Evolutionary conservation across 306 rosid genomes (phyloP).

Genomic region (Fagus crenata): DNA sequence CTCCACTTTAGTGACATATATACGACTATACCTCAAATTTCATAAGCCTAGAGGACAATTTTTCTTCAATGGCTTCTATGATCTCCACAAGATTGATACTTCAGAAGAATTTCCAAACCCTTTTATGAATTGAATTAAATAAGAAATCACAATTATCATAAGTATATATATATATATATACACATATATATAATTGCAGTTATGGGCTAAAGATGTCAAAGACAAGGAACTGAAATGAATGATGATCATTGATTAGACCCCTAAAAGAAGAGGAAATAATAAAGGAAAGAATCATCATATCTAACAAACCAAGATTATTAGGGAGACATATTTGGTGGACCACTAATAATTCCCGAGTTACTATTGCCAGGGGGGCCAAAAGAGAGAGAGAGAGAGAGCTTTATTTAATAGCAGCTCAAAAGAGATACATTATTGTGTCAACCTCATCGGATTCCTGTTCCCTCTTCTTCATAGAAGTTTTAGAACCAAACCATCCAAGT

Average conservation of each 20-base stretch:
- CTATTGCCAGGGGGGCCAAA: constrained; percentile 2
- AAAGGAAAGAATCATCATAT: neutral
- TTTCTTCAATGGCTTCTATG: too few relatives aligned
- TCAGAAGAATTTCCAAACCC: too few relatives aligned
- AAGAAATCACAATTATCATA: too few relatives aligned
- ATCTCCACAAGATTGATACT: too few relatives aligned
- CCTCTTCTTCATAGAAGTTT: constrained; percentile 2
- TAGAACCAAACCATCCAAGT: neutral
- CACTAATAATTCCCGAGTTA: constrained; percentile 19
- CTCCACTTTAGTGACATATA: too few relatives aligned
- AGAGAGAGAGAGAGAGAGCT: neutral
- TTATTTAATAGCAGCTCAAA: neutral
- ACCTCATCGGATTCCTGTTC: constrained; percentile 31
- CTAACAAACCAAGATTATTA: constrained; percentile 12
- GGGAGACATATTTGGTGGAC: constrained; percentile 24
- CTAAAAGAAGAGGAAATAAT: neutral
- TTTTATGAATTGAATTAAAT: too few relatives aligned
- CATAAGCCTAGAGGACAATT: too few relatives aligned
- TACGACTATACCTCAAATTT: too few relatives aligned
- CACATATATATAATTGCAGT: neutral
- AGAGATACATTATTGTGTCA: constrained; percentile 24
- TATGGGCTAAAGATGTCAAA: neutral
- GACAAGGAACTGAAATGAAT: neutral
- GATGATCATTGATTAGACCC: neutral
- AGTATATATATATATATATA: too few relatives aligned